phyloP scores from a whole-genome alignment of 225 moss, liverwort and hornwort genomes.

The Sphagnum contortum region DNA sequence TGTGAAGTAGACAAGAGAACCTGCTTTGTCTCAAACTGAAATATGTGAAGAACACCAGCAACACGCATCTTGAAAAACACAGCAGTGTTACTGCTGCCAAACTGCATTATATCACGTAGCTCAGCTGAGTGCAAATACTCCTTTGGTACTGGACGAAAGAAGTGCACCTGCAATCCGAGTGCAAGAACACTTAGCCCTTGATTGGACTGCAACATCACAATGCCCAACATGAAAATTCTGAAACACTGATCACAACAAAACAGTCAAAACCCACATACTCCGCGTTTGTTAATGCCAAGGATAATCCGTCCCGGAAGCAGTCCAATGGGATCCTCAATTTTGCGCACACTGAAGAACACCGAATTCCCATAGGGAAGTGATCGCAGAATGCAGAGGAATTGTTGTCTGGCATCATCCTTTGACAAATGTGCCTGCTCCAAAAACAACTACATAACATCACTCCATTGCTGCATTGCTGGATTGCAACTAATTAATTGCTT shows the following conservation, averaged over 20 bases:
- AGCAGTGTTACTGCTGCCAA: constrained; percentile 94
- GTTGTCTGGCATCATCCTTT: constrained; percentile 91
- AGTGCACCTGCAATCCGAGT: constrained; percentile 53
- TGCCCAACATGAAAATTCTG: not conserved
- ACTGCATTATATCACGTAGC: constrained; percentile 93
- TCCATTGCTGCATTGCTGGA: not conserved
- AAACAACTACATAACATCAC: not conserved
- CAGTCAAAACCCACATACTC: constrained; percentile 34
- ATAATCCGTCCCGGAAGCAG: constrained; percentile 84
- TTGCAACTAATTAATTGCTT: not conserved
- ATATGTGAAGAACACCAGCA: constrained; percentile 91
- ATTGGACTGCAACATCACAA: not conserved
- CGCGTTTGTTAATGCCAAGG: constrained; percentile 90
- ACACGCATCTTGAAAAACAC: constrained; percentile 99
- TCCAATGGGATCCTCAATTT: constrained; percentile 96
- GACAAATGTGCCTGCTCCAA: constrained; percentile 64
- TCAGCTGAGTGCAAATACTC: constrained; percentile 94
- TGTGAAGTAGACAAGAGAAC: constrained; percentile 7
- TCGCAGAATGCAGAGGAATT: constrained; percentile 73
- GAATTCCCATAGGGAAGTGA: constrained; percentile 93
- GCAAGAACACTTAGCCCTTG: not conserved
- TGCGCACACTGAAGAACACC: constrained; percentile 85
- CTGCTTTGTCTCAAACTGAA: constrained; percentile 95
- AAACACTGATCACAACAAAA: too few species aligned
- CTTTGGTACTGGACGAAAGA: constrained; percentile 92